Evolutionary conservation across 179 eudicot species (phyloP), one percentile per base, ranked within the genome.

Genomic region (Carnegiea gigantea): DNA sequence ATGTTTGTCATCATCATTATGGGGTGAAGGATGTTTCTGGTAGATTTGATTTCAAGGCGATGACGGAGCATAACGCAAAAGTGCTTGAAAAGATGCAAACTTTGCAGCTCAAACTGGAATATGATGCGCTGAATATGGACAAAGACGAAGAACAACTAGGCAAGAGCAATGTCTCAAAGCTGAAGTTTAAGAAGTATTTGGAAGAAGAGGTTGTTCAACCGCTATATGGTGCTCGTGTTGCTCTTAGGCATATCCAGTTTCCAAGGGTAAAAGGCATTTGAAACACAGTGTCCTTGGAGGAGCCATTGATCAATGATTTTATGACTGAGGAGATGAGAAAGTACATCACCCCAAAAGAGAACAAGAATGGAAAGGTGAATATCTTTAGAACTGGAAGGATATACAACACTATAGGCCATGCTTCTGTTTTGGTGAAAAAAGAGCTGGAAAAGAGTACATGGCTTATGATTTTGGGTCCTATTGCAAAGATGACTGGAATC

Each of bases 301-400:
- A 92, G 14, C 98, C 98, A 14, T 83, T 95, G 92, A 91, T 93
- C 33, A 93, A 93, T 64, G 75, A 59, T 72, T 95, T 95, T 23
- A 88, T 86, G 51, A 81, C 82, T 18, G 99, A 95, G 90, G 99
- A 95, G 92, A 86, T 94, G 12, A 78, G 93, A 48, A 94, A 94
- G 91, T 96, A 96, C 81, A 93, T 96, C 18, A 89, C 96, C 62
- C 97, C 96, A n/a, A 96, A 94, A 85, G 95, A 87, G 88, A 94
- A 90, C 81, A 84, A 89, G 75, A 84, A 89, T 20, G 93, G 92
- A 82, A 92, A 88, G 78, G 26, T 85, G 62, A 96, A 94, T 73
- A 88, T 89, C 24, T 96, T 91, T 67, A 90, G 89, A 73, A 83
- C 92, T 0, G 85, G 87, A 51, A 88, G 77, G 86, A 84, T 92